Percentiles rank a stretch among this genome's conserved stretches.
These are phyloP conservation scores for Synura sp. DNA, from an alignment of 352 stramenopile species.

Conservation along the genomic window DNA sequence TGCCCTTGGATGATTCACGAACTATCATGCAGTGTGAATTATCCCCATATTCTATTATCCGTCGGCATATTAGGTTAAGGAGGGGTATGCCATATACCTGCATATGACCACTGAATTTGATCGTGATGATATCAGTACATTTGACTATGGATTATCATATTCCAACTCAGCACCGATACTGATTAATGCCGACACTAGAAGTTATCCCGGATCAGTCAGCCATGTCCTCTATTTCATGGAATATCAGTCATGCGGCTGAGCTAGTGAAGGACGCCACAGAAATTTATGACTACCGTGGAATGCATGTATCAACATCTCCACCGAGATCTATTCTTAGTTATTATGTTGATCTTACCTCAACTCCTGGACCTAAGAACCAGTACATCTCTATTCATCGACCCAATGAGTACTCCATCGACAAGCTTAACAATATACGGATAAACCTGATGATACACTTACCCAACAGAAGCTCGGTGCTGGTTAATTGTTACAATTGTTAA, in stretches of 20 bases:
- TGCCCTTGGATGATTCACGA: conserved; percentile 35
- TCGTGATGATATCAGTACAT: conserved; percentile 39
- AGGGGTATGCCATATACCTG: conserved; percentile 35
- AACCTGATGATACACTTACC: conserved; percentile 41
- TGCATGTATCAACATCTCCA: conserved; percentile 40
- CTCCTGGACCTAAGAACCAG: conserved; percentile 28
- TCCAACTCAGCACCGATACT: conserved; percentile 40
- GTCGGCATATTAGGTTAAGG: conserved; percentile 39
- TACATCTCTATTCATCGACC: conserved; percentile 37
- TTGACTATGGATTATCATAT: conserved; percentile 28
- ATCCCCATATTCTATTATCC: conserved; percentile 39
- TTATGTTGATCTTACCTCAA: conserved; percentile 37
- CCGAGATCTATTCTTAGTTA: conserved; percentile 38
- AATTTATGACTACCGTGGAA: conserved; percentile 41
- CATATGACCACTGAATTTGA: conserved; percentile 30
- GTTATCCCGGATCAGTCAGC: conserved; percentile 39
- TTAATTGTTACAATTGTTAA: no score
- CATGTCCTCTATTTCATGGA: conserved; percentile 37
- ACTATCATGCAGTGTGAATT: conserved; percentile 40
- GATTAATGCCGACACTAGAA: conserved; percentile 39
- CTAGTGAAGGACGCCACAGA: conserved; percentile 27
- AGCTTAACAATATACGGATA: conserved; percentile 31
- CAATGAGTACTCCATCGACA: conserved; percentile 38
- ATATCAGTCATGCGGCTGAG: conserved; percentile 35
- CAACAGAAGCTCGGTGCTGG: conserved; percentile 35